Evolutionary conservation across 805 yeast genomes (phyloP).

Genomic region (Myxozyma lipomycoides): DNA sequence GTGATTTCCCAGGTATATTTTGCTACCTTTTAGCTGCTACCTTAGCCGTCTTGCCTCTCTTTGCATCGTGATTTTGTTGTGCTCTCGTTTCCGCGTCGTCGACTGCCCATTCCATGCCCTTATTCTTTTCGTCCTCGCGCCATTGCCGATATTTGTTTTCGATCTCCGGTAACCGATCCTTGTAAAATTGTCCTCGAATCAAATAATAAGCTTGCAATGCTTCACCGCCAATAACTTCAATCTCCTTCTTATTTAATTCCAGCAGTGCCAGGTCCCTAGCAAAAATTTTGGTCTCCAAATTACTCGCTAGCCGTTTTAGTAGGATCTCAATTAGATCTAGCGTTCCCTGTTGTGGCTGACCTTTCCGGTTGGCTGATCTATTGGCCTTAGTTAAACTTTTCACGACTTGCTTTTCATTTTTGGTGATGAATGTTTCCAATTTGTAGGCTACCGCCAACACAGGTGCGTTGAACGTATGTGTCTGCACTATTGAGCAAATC

Average conservation of each 20-base stretch:
- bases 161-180: not conserved
- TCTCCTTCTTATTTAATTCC: not conserved
- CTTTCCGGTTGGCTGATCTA: not conserved
- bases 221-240: not conserved
- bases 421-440: not conserved
- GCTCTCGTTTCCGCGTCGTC: not conserved
- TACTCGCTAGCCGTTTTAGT: not conserved
- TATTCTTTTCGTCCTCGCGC: not conserved
- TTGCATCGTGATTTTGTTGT: not conserved
- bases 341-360: not conserved
- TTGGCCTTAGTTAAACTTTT: not conserved
- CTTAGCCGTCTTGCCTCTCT: not conserved
- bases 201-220: not conserved
- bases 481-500: not conserved
- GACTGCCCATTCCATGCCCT: not conserved
- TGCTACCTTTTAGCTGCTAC: not conserved
- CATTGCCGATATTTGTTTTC: not conserved
- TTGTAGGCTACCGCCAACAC: not conserved
- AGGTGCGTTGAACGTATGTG: not conserved
- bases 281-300: not conserved
- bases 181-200: not conserved
- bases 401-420: no score
- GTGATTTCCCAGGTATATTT: no score
- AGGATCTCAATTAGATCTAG: not conserved
- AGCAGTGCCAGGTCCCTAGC: not conserved